These are phyloP conservation scores for Erigeron philadelphicus DNA, from an alignment of 140 eudicot species.

Conservation along the genomic window DNA sequence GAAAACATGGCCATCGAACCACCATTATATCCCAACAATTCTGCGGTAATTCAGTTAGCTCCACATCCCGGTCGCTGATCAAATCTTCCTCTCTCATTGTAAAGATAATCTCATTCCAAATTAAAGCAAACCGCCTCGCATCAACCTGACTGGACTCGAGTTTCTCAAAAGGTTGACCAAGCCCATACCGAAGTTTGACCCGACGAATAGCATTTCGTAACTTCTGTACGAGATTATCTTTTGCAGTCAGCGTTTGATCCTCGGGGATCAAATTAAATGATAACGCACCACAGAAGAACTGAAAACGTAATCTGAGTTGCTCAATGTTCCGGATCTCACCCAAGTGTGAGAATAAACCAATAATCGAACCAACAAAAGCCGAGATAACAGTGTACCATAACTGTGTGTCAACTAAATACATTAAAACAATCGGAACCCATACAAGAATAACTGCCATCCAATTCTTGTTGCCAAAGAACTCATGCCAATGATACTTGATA, in stretches of 20 bases:
- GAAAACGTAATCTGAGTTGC: slow-evolving; percentile 80
- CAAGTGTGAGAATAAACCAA: slow-evolving; percentile 74
- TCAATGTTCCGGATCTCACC: slow-evolving; percentile 80
- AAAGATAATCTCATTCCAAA: slow-evolving; percentile 78
- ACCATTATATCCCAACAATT: slow-evolving; percentile 81
- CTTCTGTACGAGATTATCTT: slow-evolving; percentile 50
- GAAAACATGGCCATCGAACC: slow-evolving; percentile 88
- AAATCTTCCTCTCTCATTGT: slow-evolving; percentile 85
- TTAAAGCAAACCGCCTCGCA: slow-evolving; percentile 74
- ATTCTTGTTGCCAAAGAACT: slow-evolving; percentile 63
- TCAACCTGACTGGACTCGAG: slow-evolving; percentile 82
- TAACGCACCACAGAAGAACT: slow-evolving; percentile 84
- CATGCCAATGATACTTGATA: slow-evolving; percentile 57
- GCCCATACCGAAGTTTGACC: slow-evolving; percentile 77
- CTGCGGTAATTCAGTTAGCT: slow-evolving; percentile 65
- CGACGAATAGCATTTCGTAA: slow-evolving; percentile 62
- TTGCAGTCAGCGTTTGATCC: slow-evolving; percentile 40
- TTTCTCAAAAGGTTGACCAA: slow-evolving; percentile 72
- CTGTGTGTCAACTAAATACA: slow-evolving; percentile 77
- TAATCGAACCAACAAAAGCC: slow-evolving; percentile 57
- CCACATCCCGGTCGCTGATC: slow-evolving; percentile 66
- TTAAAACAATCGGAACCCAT: slow-evolving; percentile 71
- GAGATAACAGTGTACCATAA: slow-evolving; percentile 75
- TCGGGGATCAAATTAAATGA: slow-evolving; percentile 85
- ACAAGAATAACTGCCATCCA: slow-evolving; percentile 50